A percentile compares a stretch with the other conserved stretches of the same genome.
Evolutionary conservation across 306 rosid species (phyloP).

Genomic region (Inga oerstediana): DNA sequence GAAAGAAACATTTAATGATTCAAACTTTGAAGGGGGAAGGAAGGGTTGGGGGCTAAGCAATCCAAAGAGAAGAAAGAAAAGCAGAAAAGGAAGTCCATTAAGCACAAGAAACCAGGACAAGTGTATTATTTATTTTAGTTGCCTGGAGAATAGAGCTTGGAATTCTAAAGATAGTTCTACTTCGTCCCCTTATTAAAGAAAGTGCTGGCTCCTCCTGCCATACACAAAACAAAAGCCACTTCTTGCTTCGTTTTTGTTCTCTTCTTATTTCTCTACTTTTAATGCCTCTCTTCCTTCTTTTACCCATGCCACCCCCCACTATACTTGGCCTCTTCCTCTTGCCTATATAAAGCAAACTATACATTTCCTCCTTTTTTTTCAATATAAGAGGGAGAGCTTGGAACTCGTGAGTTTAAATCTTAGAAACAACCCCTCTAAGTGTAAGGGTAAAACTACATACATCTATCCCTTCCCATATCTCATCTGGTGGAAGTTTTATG

Average conservation of each 20-base stretch:
- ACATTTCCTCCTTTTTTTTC: not conserved
- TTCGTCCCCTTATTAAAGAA: conserved; percentile 47
- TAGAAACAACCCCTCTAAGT: too few species aligned
- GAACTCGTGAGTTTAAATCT: too few species aligned
- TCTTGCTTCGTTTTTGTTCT: conserved; percentile 38
- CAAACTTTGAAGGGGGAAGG: conserved; percentile 44
- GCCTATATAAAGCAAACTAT: not conserved
- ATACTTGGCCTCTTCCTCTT: conserved; percentile 1
- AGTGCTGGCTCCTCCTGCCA: conserved; percentile 27
- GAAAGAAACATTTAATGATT: conserved; percentile 30
- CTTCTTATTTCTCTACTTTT: conserved; percentile 58
- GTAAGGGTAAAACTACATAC: too few species aligned
- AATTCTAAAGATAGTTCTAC: conserved; percentile 59
- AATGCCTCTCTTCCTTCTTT: conserved; percentile 39
- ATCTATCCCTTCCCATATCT: too few species aligned
- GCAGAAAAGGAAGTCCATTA: conserved; percentile 66
- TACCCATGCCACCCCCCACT: conserved; percentile 15
- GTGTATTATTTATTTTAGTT: conserved; percentile 34
- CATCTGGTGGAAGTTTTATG: too few species aligned
- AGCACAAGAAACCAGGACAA: conserved; percentile 67
- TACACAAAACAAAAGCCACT: conserved; percentile 55
- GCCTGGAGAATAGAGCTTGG: conserved; percentile 70
- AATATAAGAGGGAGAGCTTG: not conserved
- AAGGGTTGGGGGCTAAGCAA: conserved; percentile 35
- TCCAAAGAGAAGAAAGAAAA: conserved; percentile 53